phyloP scores from a whole-genome alignment of 441 rosid genomes.

The Adansonia grandidieri region DNA sequence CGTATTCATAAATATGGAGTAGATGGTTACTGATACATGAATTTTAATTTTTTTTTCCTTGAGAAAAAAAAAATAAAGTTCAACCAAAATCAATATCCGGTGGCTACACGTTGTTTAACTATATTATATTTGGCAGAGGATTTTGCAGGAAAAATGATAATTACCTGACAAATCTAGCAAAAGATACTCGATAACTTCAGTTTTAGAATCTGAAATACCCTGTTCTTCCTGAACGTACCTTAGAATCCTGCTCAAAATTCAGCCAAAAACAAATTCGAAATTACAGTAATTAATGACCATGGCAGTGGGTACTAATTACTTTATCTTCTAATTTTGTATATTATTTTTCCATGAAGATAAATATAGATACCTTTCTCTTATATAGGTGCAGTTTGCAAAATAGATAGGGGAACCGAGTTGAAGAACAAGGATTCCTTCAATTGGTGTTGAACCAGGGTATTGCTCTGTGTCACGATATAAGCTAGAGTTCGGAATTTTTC shows the following conservation, averaged over 20 bases:
- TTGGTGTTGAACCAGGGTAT: slow-evolving; percentile 49
- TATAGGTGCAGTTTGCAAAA: slow-evolving; percentile 72
- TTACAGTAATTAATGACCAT: background rate
- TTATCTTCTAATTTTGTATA: background rate
- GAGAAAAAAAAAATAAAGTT: too few species aligned
- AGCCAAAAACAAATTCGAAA: background rate
- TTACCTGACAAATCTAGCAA: slow-evolving; percentile 77
- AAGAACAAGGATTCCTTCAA: slow-evolving; percentile 62
- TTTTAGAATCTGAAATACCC: slow-evolving; percentile 27
- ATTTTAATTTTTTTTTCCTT: too few species aligned
- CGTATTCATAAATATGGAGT: background rate
- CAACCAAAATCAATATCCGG: too few species aligned
- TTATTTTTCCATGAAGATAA: background rate
- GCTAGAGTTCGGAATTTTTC: slow-evolving; percentile 55
- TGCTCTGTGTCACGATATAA: slow-evolving; percentile 72
- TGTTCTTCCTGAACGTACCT: slow-evolving; percentile 69
- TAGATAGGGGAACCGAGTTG: slow-evolving; percentile 92
- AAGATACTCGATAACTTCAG: slow-evolving; percentile 52
- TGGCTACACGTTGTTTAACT: too few species aligned
- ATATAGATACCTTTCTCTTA: slow-evolving; percentile 63
- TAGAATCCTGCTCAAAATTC: slow-evolving; percentile 43
- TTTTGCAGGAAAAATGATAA: background rate
- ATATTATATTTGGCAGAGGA: background rate
- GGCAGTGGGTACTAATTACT: background rate
- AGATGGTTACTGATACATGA: background rate